These are phyloP conservation scores for Micractinium sp. DNA, from an alignment of 139 green algal species.

Conservation along the genomic window DNA sequence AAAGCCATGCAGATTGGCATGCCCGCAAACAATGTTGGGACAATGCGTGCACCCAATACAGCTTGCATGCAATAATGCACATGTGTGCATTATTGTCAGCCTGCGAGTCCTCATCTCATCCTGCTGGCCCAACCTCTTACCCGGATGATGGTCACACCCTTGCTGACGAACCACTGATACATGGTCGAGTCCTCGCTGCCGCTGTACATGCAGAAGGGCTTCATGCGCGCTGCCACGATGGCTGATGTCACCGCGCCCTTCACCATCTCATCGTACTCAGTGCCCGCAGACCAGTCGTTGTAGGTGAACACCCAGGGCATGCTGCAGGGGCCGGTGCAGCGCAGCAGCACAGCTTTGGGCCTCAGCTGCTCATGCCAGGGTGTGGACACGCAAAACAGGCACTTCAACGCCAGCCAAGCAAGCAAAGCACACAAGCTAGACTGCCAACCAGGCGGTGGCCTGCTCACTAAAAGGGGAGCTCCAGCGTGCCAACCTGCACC, in stretches of 20 bases:
- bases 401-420: neutral
- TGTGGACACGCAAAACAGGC: neutral
- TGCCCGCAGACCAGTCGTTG: slow-evolving; percentile 23
- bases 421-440: neutral
- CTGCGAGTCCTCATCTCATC: too few relatives aligned
- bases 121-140: neutral
- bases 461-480: too few relatives aligned
- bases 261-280: slow-evolving; percentile 29
- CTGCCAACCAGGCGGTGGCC: too few relatives aligned
- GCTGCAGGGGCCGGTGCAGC: neutral
- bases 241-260: neutral
- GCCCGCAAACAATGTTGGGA: too few relatives aligned
- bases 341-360: neutral
- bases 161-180: slow-evolving; percentile 1
- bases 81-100: too few relatives aligned
- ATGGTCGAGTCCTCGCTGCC: neutral
- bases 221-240: slow-evolving; percentile 23
- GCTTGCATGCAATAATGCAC: too few relatives aligned
- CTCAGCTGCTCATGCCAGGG: too few relatives aligned
- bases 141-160: slow-evolving; percentile 17
- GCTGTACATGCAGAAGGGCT: slow-evolving; percentile 20
- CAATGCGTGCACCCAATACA: neutral
- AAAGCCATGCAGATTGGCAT: too few relatives aligned
- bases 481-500: too few relatives aligned
- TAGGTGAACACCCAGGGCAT: slow-evolving; percentile 31